These are phyloP conservation scores for Aspergillus spinulosporus DNA, from an alignment of 2,329 filamentous ascomycete species.

Conservation along the genomic window DNA sequence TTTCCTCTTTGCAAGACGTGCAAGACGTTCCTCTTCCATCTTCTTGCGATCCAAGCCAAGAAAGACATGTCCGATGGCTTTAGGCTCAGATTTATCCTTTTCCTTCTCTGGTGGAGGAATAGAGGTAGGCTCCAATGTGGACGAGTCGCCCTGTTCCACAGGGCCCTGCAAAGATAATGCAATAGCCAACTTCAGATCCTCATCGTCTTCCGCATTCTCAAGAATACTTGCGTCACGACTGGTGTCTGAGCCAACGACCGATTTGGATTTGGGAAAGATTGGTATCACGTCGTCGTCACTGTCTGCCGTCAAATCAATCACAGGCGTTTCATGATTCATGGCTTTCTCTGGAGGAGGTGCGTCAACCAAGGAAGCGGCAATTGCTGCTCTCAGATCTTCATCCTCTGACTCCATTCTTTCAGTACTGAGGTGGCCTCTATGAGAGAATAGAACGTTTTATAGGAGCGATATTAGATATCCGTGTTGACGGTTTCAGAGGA, in stretches of 20 bases:
- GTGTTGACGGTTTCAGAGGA: too few relatives aligned
- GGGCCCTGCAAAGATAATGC: conserved; percentile 34
- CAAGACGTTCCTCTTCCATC: conserved; percentile 83
- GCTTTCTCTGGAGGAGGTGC: not conserved
- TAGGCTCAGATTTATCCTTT: not conserved
- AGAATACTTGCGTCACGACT: conserved; percentile 4
- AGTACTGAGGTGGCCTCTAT: too few relatives aligned
- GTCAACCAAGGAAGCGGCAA: conserved; percentile 27
- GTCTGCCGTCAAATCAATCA: conserved; percentile 36
- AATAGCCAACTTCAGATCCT: conserved; percentile 40
- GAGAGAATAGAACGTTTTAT: too few relatives aligned
- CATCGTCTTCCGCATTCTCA: conserved; percentile 28
- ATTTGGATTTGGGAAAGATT: conserved; percentile 4
- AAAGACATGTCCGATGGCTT: conserved; percentile 34
- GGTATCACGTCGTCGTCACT: conserved; percentile 5
- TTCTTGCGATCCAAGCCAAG: conserved; percentile 69
- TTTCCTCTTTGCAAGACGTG: conserved; percentile 63
- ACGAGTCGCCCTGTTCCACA: conserved; percentile 12
- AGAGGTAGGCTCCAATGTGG: not conserved
- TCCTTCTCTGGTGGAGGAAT: not conserved
- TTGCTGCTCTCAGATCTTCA: conserved; percentile 20
- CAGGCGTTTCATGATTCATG: not conserved
- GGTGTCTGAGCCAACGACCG: conserved; percentile 2
- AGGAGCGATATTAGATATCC: too few relatives aligned
- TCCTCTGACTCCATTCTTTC: conserved; percentile 18